phyloP scores from a whole-genome alignment of 2,329 filamentous ascomycete genomes.

The Chrysoporthe cubensis region DNA sequence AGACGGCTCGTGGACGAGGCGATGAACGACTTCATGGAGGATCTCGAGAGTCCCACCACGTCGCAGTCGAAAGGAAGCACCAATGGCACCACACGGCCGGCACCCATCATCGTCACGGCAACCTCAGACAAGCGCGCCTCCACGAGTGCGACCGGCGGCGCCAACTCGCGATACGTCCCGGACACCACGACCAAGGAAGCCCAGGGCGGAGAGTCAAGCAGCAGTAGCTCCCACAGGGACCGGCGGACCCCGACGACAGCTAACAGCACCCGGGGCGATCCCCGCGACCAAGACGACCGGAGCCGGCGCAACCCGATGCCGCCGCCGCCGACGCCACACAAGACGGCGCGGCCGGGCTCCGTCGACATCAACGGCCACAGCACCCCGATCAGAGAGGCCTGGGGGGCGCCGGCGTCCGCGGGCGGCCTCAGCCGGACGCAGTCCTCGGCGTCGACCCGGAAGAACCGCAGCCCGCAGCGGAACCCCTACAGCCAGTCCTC shows the following conservation, averaged over 20 bases:
- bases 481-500: slow-evolving; percentile 25
- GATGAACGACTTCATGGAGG: slow-evolving; percentile 52
- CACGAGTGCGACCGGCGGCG: slow-evolving; percentile 2
- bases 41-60: slow-evolving; percentile 16
- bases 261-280: slow-evolving; percentile 11
- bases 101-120: slow-evolving; percentile 14
- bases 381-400: slow-evolving; percentile 12
- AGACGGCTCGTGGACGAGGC: slow-evolving; percentile 64
- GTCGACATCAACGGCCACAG: slow-evolving; percentile 15
- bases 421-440: not conserved
- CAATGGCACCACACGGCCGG: not conserved
- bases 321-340: slow-evolving; percentile 12
- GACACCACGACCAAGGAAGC: slow-evolving; percentile 15
- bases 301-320: slow-evolving; percentile 20
- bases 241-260: slow-evolving; percentile 14
- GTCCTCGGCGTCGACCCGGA: slow-evolving; percentile 17
- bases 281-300: slow-evolving; percentile 20
- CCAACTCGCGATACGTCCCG: slow-evolving; percentile 23
- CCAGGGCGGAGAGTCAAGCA: slow-evolving; percentile 12
- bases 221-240: slow-evolving; percentile 12
- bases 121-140: slow-evolving; percentile 20
- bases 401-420: slow-evolving; percentile 6
- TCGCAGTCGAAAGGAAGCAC: slow-evolving; percentile 10
- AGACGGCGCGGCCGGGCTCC: slow-evolving; percentile 20
- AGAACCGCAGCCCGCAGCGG: slow-evolving; percentile 27